Percentiles rank a stretch among this genome's conserved stretches.
phyloP scores from a whole-genome alignment of 805 yeast genomes.

The Maudiozyma barnettii region DNA sequence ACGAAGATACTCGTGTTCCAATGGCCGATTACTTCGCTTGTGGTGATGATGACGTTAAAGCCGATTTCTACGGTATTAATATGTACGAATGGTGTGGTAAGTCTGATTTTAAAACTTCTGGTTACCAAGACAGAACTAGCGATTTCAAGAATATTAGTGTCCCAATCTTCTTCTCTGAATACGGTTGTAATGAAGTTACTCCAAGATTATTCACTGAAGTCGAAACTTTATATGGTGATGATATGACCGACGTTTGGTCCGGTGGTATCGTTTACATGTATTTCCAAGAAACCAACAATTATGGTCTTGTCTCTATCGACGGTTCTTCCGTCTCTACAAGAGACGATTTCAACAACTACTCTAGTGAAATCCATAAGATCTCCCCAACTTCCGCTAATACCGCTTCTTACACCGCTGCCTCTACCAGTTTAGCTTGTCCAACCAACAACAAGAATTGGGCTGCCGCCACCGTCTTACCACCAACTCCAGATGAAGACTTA shows the following conservation, averaged over 20 bases:
- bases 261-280: conserved; percentile 88
- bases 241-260: conserved; percentile 81
- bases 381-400: conserved; percentile 42
- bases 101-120: conserved; percentile 49
- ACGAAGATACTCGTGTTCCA: conserved; percentile 50
- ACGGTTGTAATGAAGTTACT: conserved; percentile 61
- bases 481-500: conserved; percentile 57
- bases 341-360: conserved; percentile 54
- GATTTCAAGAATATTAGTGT: conserved; percentile 57
- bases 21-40: conserved; percentile 72
- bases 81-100: conserved; percentile 86
- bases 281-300: conserved; percentile 64
- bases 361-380: conserved; percentile 45
- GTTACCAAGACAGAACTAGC: conserved; percentile 55
- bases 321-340: conserved; percentile 46
- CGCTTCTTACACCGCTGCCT: conserved; percentile 32
- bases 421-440: conserved; percentile 53
- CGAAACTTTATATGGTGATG: conserved; percentile 47
- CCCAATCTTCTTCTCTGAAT: conserved; percentile 74
- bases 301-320: conserved; percentile 57
- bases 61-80: conserved; percentile 81
- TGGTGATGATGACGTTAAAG: conserved; percentile 53
- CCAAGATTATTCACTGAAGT: conserved; percentile 74
- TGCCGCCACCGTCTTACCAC: conserved; percentile 64
- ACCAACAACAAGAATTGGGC: conserved; percentile 47